Base-by-base conservation (phyloP, 257 asterid species). In the Echium plantagineum region DNA sequence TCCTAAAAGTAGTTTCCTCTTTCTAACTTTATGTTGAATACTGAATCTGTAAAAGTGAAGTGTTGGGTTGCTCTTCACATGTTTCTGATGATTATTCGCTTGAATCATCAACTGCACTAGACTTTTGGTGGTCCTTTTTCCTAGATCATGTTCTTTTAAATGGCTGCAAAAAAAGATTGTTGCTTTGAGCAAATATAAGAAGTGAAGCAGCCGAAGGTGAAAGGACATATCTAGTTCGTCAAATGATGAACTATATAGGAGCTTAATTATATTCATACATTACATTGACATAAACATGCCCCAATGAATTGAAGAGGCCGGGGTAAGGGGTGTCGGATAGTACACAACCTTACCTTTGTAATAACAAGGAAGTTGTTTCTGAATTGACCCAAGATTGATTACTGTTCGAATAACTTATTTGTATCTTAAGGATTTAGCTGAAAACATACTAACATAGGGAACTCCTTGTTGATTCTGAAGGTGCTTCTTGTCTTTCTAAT, bases 41-140 rank as follows among this genome's bases (percentile, higher is more conserved):
- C 47, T 57, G 21, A 51, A 35, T 58, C 59, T 60, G 63, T 32
- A 62, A 18, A 52, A 64, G 30, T 26, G 15, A 53, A 46, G 22
- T 26, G 65, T 55, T 6, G 64, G 17, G 54, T 58, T 59, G 63
- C 69, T 63, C 52, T 35, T 64, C 77, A 64, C 72, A 65, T 62
- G 71, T 42, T 65, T 57, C 42, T 68, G 68, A 74, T 69, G 69
- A 71, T 70, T 68, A 57, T 71, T 66, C 52, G 69, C 75, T 66
- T 64, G 42, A 63, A 66, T 62, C 46, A 32, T 52, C 17, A 63
- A 52, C 35, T 55, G 10, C 21, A 38, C 30, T 24, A 21, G 30
- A 56, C 22, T 62, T 67, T 68, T 32, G 57, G 80, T 80, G 82
- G 86, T 80, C 89, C 78, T 74, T 63, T 69, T 55, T 53, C 51